Conservation (phyloP, 495 filamentous ascomycete genomes). For the Chaetomium cochliodes region DNA sequence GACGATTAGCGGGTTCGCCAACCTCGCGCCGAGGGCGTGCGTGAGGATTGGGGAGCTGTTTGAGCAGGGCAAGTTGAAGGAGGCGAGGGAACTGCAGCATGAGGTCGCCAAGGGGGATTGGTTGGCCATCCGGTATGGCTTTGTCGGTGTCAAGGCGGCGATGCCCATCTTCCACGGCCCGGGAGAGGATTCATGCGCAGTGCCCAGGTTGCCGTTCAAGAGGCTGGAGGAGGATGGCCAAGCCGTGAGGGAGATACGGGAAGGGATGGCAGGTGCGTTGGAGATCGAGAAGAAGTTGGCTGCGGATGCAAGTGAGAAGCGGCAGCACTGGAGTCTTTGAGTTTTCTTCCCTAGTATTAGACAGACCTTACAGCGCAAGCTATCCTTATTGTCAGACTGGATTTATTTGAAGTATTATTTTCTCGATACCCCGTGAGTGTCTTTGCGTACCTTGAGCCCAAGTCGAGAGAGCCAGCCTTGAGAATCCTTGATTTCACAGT, state of each 20-base stretch:
- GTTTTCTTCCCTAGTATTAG: not conserved
- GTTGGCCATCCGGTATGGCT: conserved; percentile 76
- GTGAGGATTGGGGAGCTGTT: conserved; percentile 73
- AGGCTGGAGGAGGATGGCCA: conserved; percentile 13
- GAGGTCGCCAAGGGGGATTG: conserved; percentile 73
- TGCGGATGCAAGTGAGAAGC: conserved; percentile 4
- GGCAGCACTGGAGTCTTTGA: not conserved
- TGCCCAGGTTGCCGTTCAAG: conserved; percentile 31
- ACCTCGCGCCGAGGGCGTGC: conserved; percentile 71
- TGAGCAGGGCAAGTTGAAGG: conserved; percentile 62
- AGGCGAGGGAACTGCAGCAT: conserved; percentile 69
- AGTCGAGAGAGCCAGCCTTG: no score
- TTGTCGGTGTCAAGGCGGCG: conserved; percentile 78
- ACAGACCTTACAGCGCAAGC: conserved; percentile 5
- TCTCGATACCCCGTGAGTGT: no score
- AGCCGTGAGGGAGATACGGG: conserved; percentile 17
- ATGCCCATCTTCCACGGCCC: conserved; percentile 76
- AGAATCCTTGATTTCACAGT: no score
- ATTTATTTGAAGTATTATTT: no score
- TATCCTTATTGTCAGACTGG: no score
- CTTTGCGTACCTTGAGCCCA: no score
- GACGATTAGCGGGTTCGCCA: conserved; percentile 78
- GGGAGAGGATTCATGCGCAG: conserved; percentile 39
- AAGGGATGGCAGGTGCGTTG: conserved; percentile 22
- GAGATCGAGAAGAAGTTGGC: conserved; percentile 16